Conservation (phyloP, 257 asterid species). For the Gynochthodes officinalis region DNA sequence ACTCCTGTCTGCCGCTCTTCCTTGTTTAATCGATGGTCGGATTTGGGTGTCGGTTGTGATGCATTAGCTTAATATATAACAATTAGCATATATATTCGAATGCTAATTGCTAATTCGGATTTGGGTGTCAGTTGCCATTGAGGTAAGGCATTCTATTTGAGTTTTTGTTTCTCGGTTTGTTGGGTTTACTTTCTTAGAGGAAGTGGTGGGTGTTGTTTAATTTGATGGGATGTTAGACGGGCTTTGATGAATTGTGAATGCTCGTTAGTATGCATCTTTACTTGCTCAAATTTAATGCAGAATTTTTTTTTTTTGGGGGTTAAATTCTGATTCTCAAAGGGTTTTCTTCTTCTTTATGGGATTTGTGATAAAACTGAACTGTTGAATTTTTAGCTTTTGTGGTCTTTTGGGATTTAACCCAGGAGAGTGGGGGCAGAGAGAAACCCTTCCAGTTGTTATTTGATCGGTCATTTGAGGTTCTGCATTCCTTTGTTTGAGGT, state of each 20-base stretch:
- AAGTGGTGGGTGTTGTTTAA: neutral
- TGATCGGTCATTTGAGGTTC: too few species aligned
- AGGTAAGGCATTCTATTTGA: neutral
- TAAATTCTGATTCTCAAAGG: neutral
- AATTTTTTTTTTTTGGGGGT: neutral
- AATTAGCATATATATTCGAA: too few species aligned
- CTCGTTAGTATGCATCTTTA: neutral
- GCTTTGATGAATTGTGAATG: neutral
- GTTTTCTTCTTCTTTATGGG: neutral
- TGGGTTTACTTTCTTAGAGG: neutral
- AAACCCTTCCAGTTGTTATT: neutral
- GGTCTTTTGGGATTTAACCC: neutral
- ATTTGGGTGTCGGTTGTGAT: neutral
- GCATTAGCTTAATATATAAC: too few species aligned
- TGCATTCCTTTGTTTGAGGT: too few species aligned
- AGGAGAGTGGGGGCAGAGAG: neutral
- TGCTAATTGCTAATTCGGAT: too few species aligned
- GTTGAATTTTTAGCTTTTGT: neutral
- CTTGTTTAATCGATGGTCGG: constrained; percentile 5
- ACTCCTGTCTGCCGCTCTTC: too few species aligned
- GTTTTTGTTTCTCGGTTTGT: too few species aligned
- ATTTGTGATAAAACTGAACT: neutral
- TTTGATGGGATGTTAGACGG: neutral
- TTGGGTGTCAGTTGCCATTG: too few species aligned
- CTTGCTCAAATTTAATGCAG: neutral